Evolutionary conservation across 2,329 filamentous ascomycete species (phyloP).

Genomic region (Xylaria polymorpha): DNA sequence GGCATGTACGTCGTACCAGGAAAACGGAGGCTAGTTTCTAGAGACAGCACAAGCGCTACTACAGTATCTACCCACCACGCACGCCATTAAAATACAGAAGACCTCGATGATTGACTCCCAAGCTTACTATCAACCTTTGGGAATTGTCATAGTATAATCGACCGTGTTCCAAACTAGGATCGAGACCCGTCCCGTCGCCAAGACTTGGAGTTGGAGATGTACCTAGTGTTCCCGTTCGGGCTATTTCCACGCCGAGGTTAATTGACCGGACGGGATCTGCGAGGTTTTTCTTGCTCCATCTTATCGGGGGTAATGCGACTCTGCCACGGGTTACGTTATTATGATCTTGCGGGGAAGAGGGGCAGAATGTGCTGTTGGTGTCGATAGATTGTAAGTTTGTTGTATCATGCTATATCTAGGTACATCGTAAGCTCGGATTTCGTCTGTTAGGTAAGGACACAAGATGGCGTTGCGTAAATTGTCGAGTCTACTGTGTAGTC

Average conservation of each 20-base stretch:
- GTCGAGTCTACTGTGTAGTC: not conserved
- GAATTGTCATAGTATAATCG: not conserved
- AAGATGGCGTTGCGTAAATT: not conserved
- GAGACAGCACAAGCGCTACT: not conserved
- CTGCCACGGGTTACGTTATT: not conserved
- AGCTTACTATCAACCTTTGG: not conserved
- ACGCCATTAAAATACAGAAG: not conserved
- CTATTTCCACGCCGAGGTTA: constrained; percentile 20
- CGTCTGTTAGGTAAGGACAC: not conserved
- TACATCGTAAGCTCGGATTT: not conserved
- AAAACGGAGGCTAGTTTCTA: not conserved
- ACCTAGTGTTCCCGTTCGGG: not conserved
- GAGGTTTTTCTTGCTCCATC: not conserved
- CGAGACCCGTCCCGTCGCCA: not conserved
- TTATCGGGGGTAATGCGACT: constrained; percentile 16
- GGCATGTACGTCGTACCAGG: not conserved
- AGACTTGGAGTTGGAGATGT: constrained; percentile 10
- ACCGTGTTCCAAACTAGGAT: not conserved
- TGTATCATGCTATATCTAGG: not conserved
- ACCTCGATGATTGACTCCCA: not conserved
- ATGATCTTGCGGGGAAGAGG: constrained; percentile 2
- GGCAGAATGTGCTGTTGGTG: not conserved
- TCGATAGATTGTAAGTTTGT: not conserved
- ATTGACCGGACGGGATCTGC: not conserved
- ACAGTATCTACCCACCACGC: not conserved